Evolutionary conservation across 139 green algal genomes (phyloP).

Genomic region (Volvox reticuliferus): DNA sequence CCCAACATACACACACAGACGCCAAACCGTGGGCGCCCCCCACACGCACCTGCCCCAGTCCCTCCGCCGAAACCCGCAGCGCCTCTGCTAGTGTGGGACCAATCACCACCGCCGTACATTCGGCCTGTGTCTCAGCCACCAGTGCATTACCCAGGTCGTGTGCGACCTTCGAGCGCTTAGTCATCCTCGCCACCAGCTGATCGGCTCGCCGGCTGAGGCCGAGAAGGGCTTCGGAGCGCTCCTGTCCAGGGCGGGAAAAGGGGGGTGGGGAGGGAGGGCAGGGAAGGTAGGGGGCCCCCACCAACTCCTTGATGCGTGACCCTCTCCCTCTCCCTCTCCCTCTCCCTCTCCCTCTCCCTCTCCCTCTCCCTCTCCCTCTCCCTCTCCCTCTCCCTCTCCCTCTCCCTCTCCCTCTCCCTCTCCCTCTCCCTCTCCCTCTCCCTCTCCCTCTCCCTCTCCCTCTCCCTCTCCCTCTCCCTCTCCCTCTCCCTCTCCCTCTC

Average conservation of each 20-base stretch:
- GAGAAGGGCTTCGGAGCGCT: constrained; percentile 12
- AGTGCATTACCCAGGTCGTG: background rate
- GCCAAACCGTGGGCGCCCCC: background rate
- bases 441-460: too few relatives aligned
- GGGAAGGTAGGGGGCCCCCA: too few relatives aligned
- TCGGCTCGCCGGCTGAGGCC: background rate
- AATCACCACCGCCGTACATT: background rate
- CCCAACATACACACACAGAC: background rate
- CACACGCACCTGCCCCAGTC: background rate
- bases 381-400: too few relatives aligned
- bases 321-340: too few relatives aligned
- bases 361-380: too few relatives aligned
- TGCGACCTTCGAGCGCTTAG: background rate
- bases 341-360: too few relatives aligned
- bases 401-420: too few relatives aligned
- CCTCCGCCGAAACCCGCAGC: background rate
- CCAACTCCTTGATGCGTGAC: too few relatives aligned
- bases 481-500: too few relatives aligned
- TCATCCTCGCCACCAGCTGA: background rate
- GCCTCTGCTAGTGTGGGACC: background rate
- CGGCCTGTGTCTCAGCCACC: background rate
- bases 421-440: too few relatives aligned
- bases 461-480: too few relatives aligned
- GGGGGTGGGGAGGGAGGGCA: background rate
- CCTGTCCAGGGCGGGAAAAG: background rate